These are phyloP conservation scores for Gautieria morchelliformis DNA, from an alignment of 768 basidiomycete species.

Conservation along the genomic window DNA sequence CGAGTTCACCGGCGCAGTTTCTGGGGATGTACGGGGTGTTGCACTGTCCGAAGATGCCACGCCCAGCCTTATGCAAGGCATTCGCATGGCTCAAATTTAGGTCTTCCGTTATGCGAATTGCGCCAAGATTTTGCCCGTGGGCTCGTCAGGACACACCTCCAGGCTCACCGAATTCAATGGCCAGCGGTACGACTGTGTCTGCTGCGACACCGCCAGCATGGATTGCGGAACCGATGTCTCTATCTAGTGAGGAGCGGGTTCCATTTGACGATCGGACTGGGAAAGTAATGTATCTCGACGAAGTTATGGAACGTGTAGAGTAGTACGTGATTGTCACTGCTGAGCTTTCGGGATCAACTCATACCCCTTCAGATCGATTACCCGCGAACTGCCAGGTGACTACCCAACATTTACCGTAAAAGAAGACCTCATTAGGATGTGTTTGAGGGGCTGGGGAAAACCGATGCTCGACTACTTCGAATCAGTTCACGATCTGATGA, in stretches of 20 bases:
- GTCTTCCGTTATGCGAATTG: conserved; percentile 37
- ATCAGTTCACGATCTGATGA: neutral
- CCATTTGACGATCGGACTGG: conserved; percentile 15
- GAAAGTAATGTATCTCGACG: conserved; percentile 23
- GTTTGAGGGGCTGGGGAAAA: neutral
- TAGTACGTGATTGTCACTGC: conserved; percentile 14
- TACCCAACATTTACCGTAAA: conserved; percentile 58
- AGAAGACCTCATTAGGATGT: conserved; percentile 32
- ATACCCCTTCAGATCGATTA: conserved; percentile 41
- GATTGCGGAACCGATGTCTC: conserved; percentile 19
- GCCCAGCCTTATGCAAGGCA: conserved; percentile 22
- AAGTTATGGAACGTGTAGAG: conserved; percentile 12
- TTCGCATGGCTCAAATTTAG: conserved; percentile 44
- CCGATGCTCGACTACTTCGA: conserved; percentile 7
- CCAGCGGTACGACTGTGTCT: neutral
- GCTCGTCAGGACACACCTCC: conserved; percentile 8
- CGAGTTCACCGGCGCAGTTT: conserved; percentile 37
- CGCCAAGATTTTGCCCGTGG: conserved; percentile 49
- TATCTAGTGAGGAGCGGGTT: conserved; percentile 30
- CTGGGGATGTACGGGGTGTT: conserved; percentile 36
- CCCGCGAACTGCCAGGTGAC: conserved; percentile 59
- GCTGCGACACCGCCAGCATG: neutral
- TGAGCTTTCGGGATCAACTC: no score
- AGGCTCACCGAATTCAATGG: neutral
- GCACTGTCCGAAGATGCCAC: neutral